These are phyloP conservation scores for Paecilomyces dactylethromorphus DNA, from an alignment of 2,329 filamentous ascomycete species.

Conservation along the genomic window DNA sequence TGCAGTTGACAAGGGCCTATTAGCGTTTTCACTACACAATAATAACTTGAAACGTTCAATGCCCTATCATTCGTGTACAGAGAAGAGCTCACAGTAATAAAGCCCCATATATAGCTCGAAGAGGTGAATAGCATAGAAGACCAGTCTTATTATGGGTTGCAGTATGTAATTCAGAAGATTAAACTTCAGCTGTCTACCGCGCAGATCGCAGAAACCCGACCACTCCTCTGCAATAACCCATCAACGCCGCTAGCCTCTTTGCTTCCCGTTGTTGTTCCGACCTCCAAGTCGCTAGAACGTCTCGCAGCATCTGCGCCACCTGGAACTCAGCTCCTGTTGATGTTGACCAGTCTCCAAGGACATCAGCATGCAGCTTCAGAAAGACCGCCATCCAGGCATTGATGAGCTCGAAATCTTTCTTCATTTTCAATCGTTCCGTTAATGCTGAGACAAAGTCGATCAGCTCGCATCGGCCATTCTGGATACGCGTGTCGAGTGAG, in stretches of 20 bases:
- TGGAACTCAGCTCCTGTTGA: constrained; percentile 40
- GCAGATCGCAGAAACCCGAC: constrained; percentile 68
- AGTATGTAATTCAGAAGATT: background rate
- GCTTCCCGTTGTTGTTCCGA: constrained; percentile 65
- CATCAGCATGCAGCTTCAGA: constrained; percentile 66
- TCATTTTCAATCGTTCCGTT: constrained; percentile 60
- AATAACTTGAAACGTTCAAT: too few relatives aligned
- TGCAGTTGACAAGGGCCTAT: too few relatives aligned
- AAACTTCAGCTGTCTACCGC: constrained; percentile 22
- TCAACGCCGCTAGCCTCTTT: constrained; percentile 63
- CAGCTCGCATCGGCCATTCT: constrained; percentile 57
- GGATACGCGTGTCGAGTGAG: constrained; percentile 54
- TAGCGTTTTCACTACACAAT: too few relatives aligned
- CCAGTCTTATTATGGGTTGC: background rate
- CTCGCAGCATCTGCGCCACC: constrained; percentile 48
- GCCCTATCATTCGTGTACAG: too few relatives aligned
- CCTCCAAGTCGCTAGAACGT: constrained; percentile 63
- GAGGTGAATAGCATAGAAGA: background rate
- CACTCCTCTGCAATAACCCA: constrained; percentile 83
- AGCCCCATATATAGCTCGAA: too few relatives aligned
- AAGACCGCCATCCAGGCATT: constrained; percentile 99
- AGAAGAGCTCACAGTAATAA: too few relatives aligned
- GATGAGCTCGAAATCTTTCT: constrained; percentile 83
- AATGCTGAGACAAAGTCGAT: constrained; percentile 75
- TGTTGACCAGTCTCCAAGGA: constrained; percentile 40